Percentiles rank a stretch among this genome's conserved stretches.
Evolutionary conservation across 352 stramenopile genomes (phyloP).

Genomic region (Phytophthora pistaciae): DNA sequence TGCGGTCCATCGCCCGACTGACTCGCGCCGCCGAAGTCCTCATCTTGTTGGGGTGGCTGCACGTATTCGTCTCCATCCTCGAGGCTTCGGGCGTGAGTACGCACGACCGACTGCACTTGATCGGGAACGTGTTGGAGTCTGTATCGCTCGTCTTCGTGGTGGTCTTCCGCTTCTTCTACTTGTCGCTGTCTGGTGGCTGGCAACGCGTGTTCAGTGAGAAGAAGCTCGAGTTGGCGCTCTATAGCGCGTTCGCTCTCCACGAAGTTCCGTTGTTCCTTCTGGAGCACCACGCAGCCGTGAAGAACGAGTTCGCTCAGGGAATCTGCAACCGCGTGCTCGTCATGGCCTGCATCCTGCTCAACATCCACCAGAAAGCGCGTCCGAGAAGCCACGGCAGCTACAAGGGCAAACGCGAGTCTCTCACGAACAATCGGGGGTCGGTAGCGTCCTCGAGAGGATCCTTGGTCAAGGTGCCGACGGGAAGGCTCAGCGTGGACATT

Average conservation of each 20-base stretch:
- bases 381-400: not conserved
- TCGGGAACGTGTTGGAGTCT: constrained; percentile 16
- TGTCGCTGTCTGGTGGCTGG: constrained; percentile 13
- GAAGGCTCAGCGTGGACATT: not conserved
- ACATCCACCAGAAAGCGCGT: constrained; percentile 2
- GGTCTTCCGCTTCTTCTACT: constrained; percentile 23
- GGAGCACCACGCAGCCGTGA: constrained; percentile 1
- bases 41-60: constrained; percentile 3
- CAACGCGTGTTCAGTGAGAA: not conserved
- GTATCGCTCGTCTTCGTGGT: constrained; percentile 20
- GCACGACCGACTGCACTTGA: not conserved
- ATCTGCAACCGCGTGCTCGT: constrained; percentile 9
- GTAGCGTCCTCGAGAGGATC: not conserved
- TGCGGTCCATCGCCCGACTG: constrained; percentile 24
- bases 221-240: constrained; percentile 15
- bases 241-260: constrained; percentile 7
- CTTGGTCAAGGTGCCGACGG: not conserved
- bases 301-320: constrained; percentile 12
- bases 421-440: not conserved
- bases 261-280: constrained; percentile 12
- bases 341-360: constrained; percentile 9
- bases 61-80: constrained; percentile 1
- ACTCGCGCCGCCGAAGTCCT: constrained; percentile 1
- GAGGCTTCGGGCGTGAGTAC: not conserved
- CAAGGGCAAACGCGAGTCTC: not conserved